A percentile compares a stretch with the other conserved stretches of the same genome.
These are phyloP conservation scores for Acanthamoeba lenticulata DNA, from an alignment of 208 protist species.

Conservation along the genomic window DNA sequence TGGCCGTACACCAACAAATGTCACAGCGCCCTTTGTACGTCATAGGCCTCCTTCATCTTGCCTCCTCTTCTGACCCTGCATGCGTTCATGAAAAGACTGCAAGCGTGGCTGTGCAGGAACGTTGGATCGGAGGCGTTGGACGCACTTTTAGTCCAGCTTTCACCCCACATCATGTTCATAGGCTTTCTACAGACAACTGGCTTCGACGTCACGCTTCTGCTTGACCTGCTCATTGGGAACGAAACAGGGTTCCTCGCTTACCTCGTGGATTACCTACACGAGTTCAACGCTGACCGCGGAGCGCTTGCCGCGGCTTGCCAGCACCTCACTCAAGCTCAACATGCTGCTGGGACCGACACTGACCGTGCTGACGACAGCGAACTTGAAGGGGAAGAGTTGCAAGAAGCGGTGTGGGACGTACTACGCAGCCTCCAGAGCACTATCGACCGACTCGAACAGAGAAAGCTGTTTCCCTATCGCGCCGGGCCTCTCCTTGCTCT, in stretches of 20 bases:
- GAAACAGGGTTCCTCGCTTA: constrained; percentile 22
- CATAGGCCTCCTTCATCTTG: not conserved
- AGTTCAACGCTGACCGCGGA: not conserved
- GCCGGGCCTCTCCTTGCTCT: not conserved
- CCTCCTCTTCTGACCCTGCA: not conserved
- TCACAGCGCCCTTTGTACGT: not conserved
- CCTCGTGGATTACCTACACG: not conserved
- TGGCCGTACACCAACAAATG: not conserved
- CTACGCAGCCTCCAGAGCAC: not conserved
- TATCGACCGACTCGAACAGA: not conserved
- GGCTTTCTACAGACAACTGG: not conserved
- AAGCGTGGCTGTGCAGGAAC: not conserved
- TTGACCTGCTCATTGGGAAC: constrained; percentile 6
- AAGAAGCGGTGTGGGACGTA: not conserved
- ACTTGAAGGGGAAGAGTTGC: not conserved
- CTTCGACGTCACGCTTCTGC: not conserved
- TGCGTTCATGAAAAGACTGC: not conserved
- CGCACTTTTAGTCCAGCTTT: not conserved
- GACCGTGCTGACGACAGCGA: not conserved
- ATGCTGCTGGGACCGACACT: not conserved
- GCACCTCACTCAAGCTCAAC: not conserved
- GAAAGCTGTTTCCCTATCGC: not conserved
- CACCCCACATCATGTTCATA: not conserved
- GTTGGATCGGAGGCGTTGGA: not conserved
- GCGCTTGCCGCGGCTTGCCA: not conserved